Percentiles rank a stretch among this genome's conserved stretches.
phyloP scores from a whole-genome alignment of 345 rosid species.

The Geranium brycei region DNA sequence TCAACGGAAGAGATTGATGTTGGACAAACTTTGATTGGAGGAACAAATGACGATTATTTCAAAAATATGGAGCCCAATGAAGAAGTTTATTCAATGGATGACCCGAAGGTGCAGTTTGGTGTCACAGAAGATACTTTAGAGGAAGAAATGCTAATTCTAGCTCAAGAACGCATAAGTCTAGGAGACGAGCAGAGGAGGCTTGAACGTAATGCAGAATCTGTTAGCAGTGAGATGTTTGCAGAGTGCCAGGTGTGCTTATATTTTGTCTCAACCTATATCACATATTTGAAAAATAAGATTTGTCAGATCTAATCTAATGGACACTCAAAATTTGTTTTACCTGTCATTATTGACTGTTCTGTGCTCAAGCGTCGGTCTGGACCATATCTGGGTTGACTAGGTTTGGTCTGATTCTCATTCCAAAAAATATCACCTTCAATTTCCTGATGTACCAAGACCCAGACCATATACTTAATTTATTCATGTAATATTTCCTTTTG shows the following conservation, averaged over 20 bases:
- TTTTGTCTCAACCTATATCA: neutral
- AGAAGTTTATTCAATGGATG: conserved; percentile 15
- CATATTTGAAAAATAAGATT: neutral
- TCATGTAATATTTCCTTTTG: too few relatives aligned
- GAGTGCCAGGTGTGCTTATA: conserved; percentile 66
- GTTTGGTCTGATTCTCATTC: too few relatives aligned
- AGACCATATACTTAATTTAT: too few relatives aligned
- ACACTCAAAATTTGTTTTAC: too few relatives aligned
- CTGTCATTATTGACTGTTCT: too few relatives aligned
- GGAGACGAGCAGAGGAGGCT: conserved; percentile 79
- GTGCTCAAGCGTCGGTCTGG: too few relatives aligned
- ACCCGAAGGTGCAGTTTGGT: conserved; percentile 20
- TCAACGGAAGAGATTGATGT: conserved; percentile 10
- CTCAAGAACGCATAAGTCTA: conserved; percentile 41
- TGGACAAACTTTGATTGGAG: conserved; percentile 21
- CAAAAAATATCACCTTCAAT: too few relatives aligned
- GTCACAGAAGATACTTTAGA: conserved; percentile 44
- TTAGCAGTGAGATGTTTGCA: conserved; percentile 84
- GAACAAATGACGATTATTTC: conserved; percentile 13
- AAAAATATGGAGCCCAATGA: conserved; percentile 6
- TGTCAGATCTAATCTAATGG: neutral
- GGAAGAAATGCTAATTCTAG: conserved; percentile 54
- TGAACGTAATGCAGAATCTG: conserved; percentile 89
- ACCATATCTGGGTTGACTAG: too few relatives aligned
- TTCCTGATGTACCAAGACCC: too few relatives aligned